Percentiles rank a stretch among this genome's conserved stretches.
These are phyloP conservation scores for Phallus indusiatus DNA, from an alignment of 768 basidiomycete genomes.

Conservation along the genomic window DNA sequence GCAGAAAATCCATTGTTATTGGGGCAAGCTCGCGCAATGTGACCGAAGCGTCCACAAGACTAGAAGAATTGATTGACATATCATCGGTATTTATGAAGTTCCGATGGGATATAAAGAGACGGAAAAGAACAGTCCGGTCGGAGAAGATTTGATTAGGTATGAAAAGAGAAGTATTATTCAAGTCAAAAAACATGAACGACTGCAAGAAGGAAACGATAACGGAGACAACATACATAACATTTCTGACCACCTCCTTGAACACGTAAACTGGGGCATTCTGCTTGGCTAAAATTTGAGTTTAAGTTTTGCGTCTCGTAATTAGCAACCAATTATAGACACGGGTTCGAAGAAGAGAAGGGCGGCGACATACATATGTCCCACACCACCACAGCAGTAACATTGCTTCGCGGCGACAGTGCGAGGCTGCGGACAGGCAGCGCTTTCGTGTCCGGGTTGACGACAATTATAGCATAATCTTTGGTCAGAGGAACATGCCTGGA, in stretches of 20 bases:
- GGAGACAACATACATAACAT: conserved; percentile 58
- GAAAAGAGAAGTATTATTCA: too few relatives aligned
- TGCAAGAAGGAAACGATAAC: too few relatives aligned
- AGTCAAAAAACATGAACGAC: too few relatives aligned
- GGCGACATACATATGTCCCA: conserved; percentile 66
- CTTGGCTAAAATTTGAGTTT: too few relatives aligned
- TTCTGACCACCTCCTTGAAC: conserved; percentile 58
- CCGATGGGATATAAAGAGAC: too few relatives aligned
- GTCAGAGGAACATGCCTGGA: conserved; percentile 59
- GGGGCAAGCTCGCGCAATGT: conserved; percentile 72
- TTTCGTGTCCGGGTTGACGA: conserved; percentile 90
- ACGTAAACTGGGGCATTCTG: conserved; percentile 76
- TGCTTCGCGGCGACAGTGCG: conserved; percentile 78
- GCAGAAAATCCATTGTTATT: too few relatives aligned
- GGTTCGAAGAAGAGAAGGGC: background rate
- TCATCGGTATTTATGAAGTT: too few relatives aligned
- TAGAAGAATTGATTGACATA: too few relatives aligned
- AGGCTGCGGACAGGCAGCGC: conserved; percentile 77
- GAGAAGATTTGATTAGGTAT: too few relatives aligned
- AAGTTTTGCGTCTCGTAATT: too few relatives aligned
- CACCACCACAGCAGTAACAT: conserved; percentile 88
- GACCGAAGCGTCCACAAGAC: conserved; percentile 78
- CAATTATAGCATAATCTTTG: conserved; percentile 92
- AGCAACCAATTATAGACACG: conserved; percentile 1
- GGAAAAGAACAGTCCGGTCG: too few relatives aligned